Percentiles rank a stretch among this genome's conserved stretches.
These are phyloP conservation scores for Saksenaea oblongispora DNA, from an alignment of 371 early-diverging fungal species.

Conservation along the genomic window DNA sequence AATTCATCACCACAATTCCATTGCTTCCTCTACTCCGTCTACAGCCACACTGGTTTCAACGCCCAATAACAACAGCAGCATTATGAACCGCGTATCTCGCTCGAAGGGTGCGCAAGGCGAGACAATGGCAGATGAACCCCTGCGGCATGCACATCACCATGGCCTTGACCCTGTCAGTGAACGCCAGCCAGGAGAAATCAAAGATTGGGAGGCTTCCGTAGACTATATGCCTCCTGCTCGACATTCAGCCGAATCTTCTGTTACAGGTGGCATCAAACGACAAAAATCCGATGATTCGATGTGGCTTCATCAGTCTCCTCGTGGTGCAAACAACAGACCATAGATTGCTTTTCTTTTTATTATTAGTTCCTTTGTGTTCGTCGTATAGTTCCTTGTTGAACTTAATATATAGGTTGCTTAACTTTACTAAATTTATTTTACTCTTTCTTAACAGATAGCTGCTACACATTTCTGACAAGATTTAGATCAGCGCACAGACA, in stretches of 20 bases:
- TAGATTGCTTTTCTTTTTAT: neutral
- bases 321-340: slow-evolving; percentile 7
- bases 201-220: slow-evolving; percentile 10
- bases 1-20: slow-evolving; percentile 9
- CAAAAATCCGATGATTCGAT: slow-evolving; percentile 25
- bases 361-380: neutral
- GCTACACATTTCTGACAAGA: too few species aligned
- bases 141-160: neutral
- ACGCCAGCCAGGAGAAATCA: neutral
- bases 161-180: neutral
- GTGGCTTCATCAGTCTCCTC: slow-evolving; percentile 27
- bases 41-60: slow-evolving; percentile 15
- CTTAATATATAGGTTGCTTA: too few species aligned
- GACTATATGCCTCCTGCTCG: slow-evolving; percentile 7
- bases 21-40: slow-evolving; percentile 11
- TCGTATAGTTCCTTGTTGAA: neutral
- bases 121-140: slow-evolving; percentile 7
- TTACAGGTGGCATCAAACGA: slow-evolving; percentile 8
- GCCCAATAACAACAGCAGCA: slow-evolving; percentile 1
- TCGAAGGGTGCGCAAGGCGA: slow-evolving; percentile 3
- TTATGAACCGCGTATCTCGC: neutral
- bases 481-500: too few species aligned
- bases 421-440: too few species aligned
- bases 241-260: neutral
- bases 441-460: too few species aligned